Conservation (phyloP, 1,284 basidiomycete species). For the Tylopilus sp. region DNA sequence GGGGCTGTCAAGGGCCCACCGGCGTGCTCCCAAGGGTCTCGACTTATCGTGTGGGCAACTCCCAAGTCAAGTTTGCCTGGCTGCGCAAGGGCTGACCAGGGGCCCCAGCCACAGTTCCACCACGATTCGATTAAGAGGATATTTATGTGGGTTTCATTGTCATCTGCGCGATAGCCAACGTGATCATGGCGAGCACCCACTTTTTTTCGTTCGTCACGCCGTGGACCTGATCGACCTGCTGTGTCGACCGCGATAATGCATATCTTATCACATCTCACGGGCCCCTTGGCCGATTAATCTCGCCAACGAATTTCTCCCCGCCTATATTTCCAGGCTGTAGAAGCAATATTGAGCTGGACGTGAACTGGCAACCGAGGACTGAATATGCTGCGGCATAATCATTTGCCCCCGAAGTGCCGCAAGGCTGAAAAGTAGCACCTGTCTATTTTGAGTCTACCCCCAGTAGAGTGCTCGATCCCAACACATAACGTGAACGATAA, state of each 20-base stretch:
- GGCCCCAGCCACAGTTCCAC: no score
- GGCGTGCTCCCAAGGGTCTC: neutral
- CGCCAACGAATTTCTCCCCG: neutral
- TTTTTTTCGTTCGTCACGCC: neutral
- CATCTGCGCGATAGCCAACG: neutral
- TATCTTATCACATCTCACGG: neutral
- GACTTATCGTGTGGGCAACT: neutral
- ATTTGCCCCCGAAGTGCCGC: neutral
- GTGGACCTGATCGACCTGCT: neutral
- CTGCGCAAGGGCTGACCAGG: neutral
- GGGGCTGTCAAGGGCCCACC: neutral
- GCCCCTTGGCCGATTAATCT: neutral
- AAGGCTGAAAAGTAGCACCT: constrained; percentile 3
- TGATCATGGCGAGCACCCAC: neutral
- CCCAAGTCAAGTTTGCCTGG: neutral
- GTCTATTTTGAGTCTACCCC: constrained; percentile 7
- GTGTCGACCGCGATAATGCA: neutral
- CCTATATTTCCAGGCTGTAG: neutral
- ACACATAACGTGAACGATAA: constrained; percentile 31
- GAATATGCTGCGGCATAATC: neutral
- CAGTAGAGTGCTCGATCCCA: constrained; percentile 8
- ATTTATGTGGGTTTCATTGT: neutral
- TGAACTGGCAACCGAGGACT: neutral
- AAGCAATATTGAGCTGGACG: neutral
- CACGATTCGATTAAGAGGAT: neutral